Evolutionary conservation across 139 green algal genomes (phyloP).

Genomic region (Volvox reticuliferus): DNA sequence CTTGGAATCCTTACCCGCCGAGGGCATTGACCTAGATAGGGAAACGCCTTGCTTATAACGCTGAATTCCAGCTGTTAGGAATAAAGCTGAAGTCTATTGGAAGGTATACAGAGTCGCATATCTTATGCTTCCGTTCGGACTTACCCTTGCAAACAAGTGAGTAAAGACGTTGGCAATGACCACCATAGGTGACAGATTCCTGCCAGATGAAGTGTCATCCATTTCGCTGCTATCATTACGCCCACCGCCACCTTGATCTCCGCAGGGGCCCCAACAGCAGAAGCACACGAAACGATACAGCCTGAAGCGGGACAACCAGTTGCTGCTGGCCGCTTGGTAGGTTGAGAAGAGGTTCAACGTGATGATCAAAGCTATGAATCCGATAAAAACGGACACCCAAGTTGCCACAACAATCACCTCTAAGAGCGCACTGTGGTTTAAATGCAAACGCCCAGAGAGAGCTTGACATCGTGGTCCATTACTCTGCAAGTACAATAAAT

Average conservation of each 20-base stretch:
- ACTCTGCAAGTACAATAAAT: neutral
- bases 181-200: neutral
- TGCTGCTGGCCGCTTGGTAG: neutral
- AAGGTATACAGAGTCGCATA: too few relatives aligned
- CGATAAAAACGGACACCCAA: neutral
- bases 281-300: neutral
- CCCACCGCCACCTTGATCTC: neutral
- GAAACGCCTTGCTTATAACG: too few relatives aligned
- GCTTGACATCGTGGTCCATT: neutral
- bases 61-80: too few relatives aligned
- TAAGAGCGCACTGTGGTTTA: neutral
- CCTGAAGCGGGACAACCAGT: neutral
- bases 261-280: neutral
- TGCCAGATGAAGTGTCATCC: neutral
- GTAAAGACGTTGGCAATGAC: conserved; percentile 25
- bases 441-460: neutral
- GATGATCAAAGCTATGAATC: neutral
- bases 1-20: too few relatives aligned
- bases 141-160: conserved; percentile 1
- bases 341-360: conserved; percentile 17
- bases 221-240: neutral
- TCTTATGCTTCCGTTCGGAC: neutral
- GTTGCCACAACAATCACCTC: neutral
- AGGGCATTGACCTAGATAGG: too few relatives aligned
- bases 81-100: too few relatives aligned